Evolutionary conservation across 1,284 basidiomycete species (phyloP), one percentile per base, ranked within the genome.

Genomic region (Inonotus obliquus): DNA sequence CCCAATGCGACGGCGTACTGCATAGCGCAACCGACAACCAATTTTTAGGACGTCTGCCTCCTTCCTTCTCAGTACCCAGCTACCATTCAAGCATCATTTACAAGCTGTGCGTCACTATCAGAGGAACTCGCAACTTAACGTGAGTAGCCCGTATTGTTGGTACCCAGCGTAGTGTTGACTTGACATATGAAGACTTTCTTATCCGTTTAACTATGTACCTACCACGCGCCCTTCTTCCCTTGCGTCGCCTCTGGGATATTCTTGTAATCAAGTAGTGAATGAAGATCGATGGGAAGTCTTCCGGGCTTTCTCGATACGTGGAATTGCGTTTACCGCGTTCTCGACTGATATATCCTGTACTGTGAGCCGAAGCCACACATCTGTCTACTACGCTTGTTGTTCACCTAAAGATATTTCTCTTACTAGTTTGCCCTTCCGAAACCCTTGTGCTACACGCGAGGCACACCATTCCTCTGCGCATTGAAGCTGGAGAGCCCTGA

Each of bases 361-460:
- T 2, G 60, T 62, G 29, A 23, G 60, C 49, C 37, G 49, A 17
- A 41, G 47, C 14, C 3, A 41, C 13, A 10, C 13, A 14, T 53
- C 32, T 23, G 17, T 23, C 14, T 4, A 9, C 29, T 53, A 23
- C 21, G 2, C 27, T 32, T 4, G 37, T 5, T 14, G 35, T 23
- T 29, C 25, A 14, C 37, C 10, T n/a, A n/a, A 21, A 25, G 17
- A 29, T n/a, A 21, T n/a, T n/a, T 2, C 17, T 44, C 39, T 62
- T 4, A 35, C 35, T 19, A 62, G 60, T 44, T 62, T 32, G 60
- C 60, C 19, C 55, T 62, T 5, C 29, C 60, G 14, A 57, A 39
- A 25, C 60, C 60, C n/a, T 55, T 62, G 4, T 52, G 19, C 19
- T 62, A 62, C 35, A 62, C 55, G 14, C 60, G 54, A 17, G 60